Evolutionary conservation across 192 early-diverging fungal species (phyloP).

Genomic region (Mortierella antarctica): DNA sequence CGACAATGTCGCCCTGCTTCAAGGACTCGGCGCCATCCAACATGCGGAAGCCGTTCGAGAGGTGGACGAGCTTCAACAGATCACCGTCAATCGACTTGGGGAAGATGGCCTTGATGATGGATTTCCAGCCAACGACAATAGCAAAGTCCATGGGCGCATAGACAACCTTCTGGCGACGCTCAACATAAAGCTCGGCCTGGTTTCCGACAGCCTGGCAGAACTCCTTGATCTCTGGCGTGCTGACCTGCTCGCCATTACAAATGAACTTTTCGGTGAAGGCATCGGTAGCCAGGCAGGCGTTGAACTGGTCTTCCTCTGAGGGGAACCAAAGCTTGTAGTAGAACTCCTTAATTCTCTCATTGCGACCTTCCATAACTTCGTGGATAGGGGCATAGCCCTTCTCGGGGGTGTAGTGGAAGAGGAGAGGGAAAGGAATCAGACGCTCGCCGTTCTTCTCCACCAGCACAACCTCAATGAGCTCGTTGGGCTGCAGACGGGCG

Average conservation of each 20-base stretch:
- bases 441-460: slow-evolving; percentile 72
- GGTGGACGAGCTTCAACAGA: slow-evolving; percentile 90
- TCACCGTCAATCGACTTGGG: slow-evolving; percentile 95
- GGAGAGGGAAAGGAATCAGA: slow-evolving; percentile 79
- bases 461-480: slow-evolving; percentile 69
- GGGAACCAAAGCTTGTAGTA: slow-evolving; percentile 88
- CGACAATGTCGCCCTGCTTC: slow-evolving; percentile 83
- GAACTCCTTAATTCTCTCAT: slow-evolving; percentile 87
- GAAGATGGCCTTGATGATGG: slow-evolving; percentile 91
- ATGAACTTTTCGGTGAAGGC: slow-evolving; percentile 74
- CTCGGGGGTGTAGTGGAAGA: slow-evolving; percentile 84
- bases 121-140: slow-evolving; percentile 92
- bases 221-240: slow-evolving; percentile 72
- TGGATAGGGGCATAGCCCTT: slow-evolving; percentile 88
- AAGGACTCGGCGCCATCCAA: slow-evolving; percentile 79
- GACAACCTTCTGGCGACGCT: slow-evolving; percentile 77
- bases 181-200: slow-evolving; percentile 71
- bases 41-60: slow-evolving; percentile 93
- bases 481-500: slow-evolving; percentile 60
- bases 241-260: slow-evolving; percentile 69
- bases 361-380: slow-evolving; percentile 86
- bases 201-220: slow-evolving; percentile 86
- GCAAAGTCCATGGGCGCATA: slow-evolving; percentile 94
- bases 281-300: slow-evolving; percentile 61
- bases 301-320: slow-evolving; percentile 50